Conservation (phyloP, 129 eudicot species). For the Cynara cardunculus region DNA sequence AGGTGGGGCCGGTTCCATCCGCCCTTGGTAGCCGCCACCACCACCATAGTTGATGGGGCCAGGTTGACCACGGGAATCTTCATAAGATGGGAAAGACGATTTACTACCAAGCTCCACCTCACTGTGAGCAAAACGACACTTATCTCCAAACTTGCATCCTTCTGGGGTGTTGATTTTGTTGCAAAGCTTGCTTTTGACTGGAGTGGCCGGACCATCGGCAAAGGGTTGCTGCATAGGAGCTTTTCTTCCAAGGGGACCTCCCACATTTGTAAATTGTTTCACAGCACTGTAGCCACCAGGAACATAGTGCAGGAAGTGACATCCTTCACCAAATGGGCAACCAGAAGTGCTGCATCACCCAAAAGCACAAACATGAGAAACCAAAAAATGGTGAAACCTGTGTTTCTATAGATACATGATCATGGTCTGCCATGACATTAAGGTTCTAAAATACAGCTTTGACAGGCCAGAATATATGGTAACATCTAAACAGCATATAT, state of each 20-base stretch:
- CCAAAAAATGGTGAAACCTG: not conserved
- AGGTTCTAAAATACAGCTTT: not conserved
- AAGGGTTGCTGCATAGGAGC: conserved; percentile 31
- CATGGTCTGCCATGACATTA: not conserved
- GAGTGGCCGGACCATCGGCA: conserved; percentile 42
- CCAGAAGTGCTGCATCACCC: conserved; percentile 68
- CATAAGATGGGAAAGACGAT: conserved; percentile 29
- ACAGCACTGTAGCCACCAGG: conserved; percentile 67
- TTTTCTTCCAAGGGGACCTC: conserved; percentile 43
- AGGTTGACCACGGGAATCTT: conserved; percentile 40
- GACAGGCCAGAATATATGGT: not conserved
- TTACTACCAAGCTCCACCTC: conserved; percentile 48
- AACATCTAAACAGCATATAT: not conserved
- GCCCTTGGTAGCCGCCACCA: conserved; percentile 34
- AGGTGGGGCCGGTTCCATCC: conserved; percentile 38
- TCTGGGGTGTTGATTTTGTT: conserved; percentile 60
- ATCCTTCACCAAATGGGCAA: conserved; percentile 68
- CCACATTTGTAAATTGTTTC: conserved; percentile 43
- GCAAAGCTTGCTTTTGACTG: conserved; percentile 55
- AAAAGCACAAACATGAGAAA: conserved; percentile 21
- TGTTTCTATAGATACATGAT: not conserved
- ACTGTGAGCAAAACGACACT: conserved; percentile 67
- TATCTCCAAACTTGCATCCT: conserved; percentile 75
- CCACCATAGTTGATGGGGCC: conserved; percentile 38
- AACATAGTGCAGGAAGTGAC: conserved; percentile 67